Conservation (phyloP, 345 rosid species). For the Physaria fendleri region DNA sequence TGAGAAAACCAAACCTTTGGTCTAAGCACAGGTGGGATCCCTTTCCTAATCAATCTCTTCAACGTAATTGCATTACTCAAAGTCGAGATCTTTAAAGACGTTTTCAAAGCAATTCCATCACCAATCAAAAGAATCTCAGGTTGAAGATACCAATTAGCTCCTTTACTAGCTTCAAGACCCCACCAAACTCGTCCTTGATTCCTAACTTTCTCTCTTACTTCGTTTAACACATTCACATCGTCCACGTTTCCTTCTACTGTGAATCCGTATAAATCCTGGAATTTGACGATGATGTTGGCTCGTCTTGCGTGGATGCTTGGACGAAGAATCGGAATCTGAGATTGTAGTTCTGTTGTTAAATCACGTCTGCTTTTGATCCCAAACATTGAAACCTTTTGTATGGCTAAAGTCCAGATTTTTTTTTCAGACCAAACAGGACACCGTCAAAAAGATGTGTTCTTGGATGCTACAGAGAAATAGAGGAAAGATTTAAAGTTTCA, state of each 20-base stretch:
- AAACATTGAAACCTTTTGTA: constrained; percentile 36
- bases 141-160: constrained; percentile 97
- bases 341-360: constrained; percentile 58
- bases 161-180: constrained; percentile 97
- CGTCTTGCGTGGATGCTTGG: constrained; percentile 96
- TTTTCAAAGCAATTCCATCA: constrained; percentile 74
- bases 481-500: background rate
- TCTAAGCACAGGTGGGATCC: too few species aligned
- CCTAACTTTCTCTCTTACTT: constrained; percentile 95
- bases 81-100: constrained; percentile 74
- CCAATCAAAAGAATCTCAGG: constrained; percentile 54
- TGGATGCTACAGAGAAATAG: background rate
- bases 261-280: constrained; percentile 92
- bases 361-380: constrained; percentile 63
- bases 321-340: constrained; percentile 74
- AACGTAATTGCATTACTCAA: constrained; percentile 77
- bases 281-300: constrained; percentile 84
- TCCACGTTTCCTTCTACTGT: constrained; percentile 98
- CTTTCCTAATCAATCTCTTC: too few species aligned
- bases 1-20: too few species aligned
- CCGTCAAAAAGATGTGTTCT: too few species aligned
- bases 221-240: constrained; percentile 87
- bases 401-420: background rate
- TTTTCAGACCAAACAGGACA: constrained; percentile 35
- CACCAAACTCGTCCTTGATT: constrained; percentile 97